Evolutionary conservation across 805 yeast species (phyloP), one percentile per base, ranked within the genome.

Genomic region (Tetrapisispora iriomotensis): DNA sequence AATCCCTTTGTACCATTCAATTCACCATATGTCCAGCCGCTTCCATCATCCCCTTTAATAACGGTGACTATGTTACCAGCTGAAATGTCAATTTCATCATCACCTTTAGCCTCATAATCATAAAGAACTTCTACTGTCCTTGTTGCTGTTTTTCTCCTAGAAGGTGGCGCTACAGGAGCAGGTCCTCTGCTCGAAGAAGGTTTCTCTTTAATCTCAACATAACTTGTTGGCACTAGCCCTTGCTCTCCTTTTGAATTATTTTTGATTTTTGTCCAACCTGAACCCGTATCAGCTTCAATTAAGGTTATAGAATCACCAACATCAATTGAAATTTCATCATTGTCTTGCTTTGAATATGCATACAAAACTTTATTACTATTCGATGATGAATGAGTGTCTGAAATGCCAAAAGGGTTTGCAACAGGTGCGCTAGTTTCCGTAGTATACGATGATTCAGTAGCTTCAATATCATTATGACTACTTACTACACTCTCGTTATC

Each of bases 11-110:
- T 46, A 0, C 90, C 92, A 45, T 75, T 66, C 6, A 81, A 43
- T 54, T 83, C 90, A 10, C 96, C 97, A 48, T 79, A 82, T 2
- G 96, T 88, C 99, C 99, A 92, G 0, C 98, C 98, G 29, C 72
- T 72, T 8, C 86, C 88, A 47, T 81, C 83, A 38, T 80, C 82
- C 37, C 77, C 84, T 22, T 72, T 78, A 1, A 82, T 52, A 10
- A 92, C 71, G 9, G 72, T 69, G 15, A 92, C 74, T 39, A 67
- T 68, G 45, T 90, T 96, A 2, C 95, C 96, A 0, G 72, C 79
- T 7, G 47, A 51, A 17, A 92, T 74, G 17, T 74, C 70, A 42
- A 92, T 58, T 60, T 92, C 98, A 50, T 83, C 90, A 20, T 74
- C 80, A 10, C 85, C 92, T 43, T 75, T 79, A 0, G 94, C 88